A percentile compares a stretch with the other conserved stretches of the same genome.
phyloP scores from a whole-genome alignment of 1,284 basidiomycete species.

The Cryptococcus jaspeensis region DNA sequence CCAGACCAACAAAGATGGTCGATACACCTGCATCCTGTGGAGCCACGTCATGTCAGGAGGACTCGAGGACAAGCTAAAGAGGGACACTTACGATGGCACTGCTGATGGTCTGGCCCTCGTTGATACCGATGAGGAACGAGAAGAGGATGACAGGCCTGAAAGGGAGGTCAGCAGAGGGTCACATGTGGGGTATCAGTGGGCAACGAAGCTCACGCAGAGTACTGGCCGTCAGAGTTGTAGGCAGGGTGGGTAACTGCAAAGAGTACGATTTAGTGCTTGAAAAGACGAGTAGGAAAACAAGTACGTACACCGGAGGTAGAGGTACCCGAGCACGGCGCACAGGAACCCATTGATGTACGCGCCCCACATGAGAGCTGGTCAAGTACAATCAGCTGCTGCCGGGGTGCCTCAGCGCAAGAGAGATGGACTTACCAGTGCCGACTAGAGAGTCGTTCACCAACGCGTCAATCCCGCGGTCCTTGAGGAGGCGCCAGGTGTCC shows the following conservation, averaged over 20 bases:
- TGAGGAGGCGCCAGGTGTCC: slow-evolving; percentile 84
- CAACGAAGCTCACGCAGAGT: slow-evolving; percentile 57
- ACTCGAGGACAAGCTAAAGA: neutral
- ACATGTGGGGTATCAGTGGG: too few relatives aligned
- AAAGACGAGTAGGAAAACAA: too few relatives aligned
- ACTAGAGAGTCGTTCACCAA: slow-evolving; percentile 83
- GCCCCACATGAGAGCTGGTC: slow-evolving; percentile 54
- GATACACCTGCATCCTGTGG: slow-evolving; percentile 62
- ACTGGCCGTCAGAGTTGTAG: slow-evolving; percentile 70
- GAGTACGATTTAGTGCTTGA: neutral
- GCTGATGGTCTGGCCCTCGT: slow-evolving; percentile 45
- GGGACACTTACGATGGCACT: slow-evolving; percentile 30
- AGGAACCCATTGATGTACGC: slow-evolving; percentile 74
- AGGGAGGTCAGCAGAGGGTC: neutral
- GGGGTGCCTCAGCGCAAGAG: neutral
- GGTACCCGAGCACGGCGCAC: slow-evolving; percentile 73
- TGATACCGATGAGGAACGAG: slow-evolving; percentile 72
- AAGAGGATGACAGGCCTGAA: slow-evolving; percentile 65
- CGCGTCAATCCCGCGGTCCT: slow-evolving; percentile 78
- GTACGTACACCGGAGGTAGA: slow-evolving; percentile 70
- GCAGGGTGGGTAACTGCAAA: slow-evolving; percentile 60
- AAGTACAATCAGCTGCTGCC: neutral
- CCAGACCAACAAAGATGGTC: slow-evolving; percentile 80
- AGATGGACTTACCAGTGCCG: slow-evolving; percentile 55
- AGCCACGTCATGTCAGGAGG: neutral